Evolutionary conservation across 345 rosid genomes (phyloP), one percentile per base, ranked within the genome.

Genomic region (Euphorbia lathyris): DNA sequence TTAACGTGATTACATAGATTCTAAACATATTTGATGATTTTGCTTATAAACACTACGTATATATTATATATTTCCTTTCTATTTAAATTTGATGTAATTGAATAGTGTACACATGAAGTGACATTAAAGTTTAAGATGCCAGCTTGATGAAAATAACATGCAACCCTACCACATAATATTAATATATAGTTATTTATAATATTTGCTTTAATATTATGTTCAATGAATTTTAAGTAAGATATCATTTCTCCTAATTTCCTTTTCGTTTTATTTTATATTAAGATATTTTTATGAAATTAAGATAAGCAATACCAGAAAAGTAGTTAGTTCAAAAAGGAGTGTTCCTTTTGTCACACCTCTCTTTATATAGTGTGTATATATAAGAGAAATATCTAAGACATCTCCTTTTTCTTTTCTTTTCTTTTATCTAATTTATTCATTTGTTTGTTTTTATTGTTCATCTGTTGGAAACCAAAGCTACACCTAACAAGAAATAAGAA

Each of bases 301-400:
- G 34, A 63, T 22, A 20, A 22, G 1, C 7, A 27, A 47, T 1
- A 64, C 0, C 22, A 23, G 1, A 40, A 63, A 29, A 47, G 16
- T 16, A 4, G 25, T 42, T 32, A 34, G 38, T 9, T 22, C 11
- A 11, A 23, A 42, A 42, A 42, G 67, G 34, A 63, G 51, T 22
- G 29, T n/a, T 25, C 20, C 67, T 63, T 43, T 63, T 63, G 67
- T 43, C 53, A 63, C 52, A 22, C 32, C 51, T 40, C 38, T 29
- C 51, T 45, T 45, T 45, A 40, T 40, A 40, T 40, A 40, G 43
- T 40, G 9, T 9, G 6, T 40, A 19, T 55, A 22, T 23, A 10
- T 17, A 17, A 52, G 7, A 20, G 43, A 11, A 43, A n/a, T 51
- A 19, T 29, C 40, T 29, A n/a, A 29, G 9, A 66, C 9, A 25